These are phyloP conservation scores for Lipomyces oligophaga DNA, from an alignment of 805 yeast species.

Conservation along the genomic window DNA sequence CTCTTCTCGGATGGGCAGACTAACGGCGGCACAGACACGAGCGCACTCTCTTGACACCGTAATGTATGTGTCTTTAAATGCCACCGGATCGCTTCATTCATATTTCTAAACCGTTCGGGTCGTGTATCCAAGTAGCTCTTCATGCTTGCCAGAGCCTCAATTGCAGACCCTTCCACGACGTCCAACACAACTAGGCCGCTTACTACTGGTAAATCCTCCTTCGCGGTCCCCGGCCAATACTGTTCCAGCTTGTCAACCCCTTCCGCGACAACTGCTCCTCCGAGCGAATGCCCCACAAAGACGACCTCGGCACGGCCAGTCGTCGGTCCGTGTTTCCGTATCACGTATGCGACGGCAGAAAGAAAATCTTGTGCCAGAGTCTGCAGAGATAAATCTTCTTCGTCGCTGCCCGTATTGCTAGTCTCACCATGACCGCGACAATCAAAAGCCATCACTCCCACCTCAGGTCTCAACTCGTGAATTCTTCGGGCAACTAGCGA, in stretches of 20 bases:
- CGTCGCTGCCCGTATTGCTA: slow-evolving; percentile 28
- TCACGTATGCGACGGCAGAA: slow-evolving; percentile 45
- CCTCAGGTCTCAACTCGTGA: slow-evolving; percentile 35
- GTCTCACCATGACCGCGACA: slow-evolving; percentile 81
- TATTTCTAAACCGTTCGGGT: slow-evolving; percentile 55
- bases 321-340: slow-evolving; percentile 27
- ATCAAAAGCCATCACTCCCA: slow-evolving; percentile 72
- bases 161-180: slow-evolving; percentile 91
- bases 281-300: slow-evolving; percentile 85
- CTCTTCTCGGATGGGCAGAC: slow-evolving; percentile 29
- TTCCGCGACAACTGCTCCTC: slow-evolving; percentile 77
- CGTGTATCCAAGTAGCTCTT: slow-evolving; percentile 58
- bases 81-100: slow-evolving; percentile 73
- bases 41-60: slow-evolving; percentile 58
- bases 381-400: slow-evolving; percentile 44
- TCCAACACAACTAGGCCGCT: slow-evolving; percentile 78
- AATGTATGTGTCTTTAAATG: slow-evolving; percentile 58
- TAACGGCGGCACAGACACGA: slow-evolving; percentile 70
- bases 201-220: slow-evolving; percentile 33
- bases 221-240: slow-evolving; percentile 7
- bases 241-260: slow-evolving; percentile 37
- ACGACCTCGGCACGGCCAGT: slow-evolving; percentile 40
- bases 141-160: slow-evolving; percentile 65
- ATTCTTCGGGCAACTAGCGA: slow-evolving; percentile 37
- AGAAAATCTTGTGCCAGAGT: slow-evolving; percentile 57